Percentiles rank a stretch among this genome's conserved stretches.
These are phyloP conservation scores for Chytridium lagenaria DNA, from an alignment of 371 early-diverging fungal genomes.

Conservation along the genomic window DNA sequence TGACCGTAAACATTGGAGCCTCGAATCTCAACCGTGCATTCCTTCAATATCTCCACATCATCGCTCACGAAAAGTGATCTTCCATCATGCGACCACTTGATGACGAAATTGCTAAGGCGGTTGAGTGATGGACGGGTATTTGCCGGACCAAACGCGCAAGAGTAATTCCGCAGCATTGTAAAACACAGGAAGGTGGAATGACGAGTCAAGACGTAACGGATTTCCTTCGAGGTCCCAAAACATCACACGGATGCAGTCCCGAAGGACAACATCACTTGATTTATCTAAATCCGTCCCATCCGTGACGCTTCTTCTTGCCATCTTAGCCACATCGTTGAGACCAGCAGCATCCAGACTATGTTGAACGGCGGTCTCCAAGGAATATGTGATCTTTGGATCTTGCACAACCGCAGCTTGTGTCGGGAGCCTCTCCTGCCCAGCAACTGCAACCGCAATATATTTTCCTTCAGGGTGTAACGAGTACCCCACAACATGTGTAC, in stretches of 20 bases:
- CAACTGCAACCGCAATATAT: slow-evolving; percentile 33
- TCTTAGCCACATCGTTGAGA: slow-evolving; percentile 13
- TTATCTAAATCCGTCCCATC: slow-evolving; percentile 6
- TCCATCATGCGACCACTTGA: slow-evolving; percentile 33
- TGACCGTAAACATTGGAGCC: slow-evolving; percentile 14
- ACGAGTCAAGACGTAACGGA: not conserved
- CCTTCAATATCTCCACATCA: slow-evolving; percentile 31
- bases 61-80: slow-evolving; percentile 29
- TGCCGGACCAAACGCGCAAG: slow-evolving; percentile 20
- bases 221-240: slow-evolving; percentile 42
- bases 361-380: not conserved
- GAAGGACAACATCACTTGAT: slow-evolving; percentile 26
- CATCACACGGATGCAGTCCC: slow-evolving; percentile 26
- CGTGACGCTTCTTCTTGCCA: slow-evolving; percentile 9
- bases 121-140: not conserved
- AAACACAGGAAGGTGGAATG: slow-evolving; percentile 31
- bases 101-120: slow-evolving; percentile 17
- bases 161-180: slow-evolving; percentile 26
- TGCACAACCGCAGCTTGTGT: slow-evolving; percentile 12
- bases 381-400: slow-evolving; percentile 18
- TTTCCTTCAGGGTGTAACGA: slow-evolving; percentile 34
- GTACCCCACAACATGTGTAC: slow-evolving; percentile 27
- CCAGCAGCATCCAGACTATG: slow-evolving; percentile 3
- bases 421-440: slow-evolving; percentile 26
- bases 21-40: slow-evolving; percentile 28